Evolutionary conservation across 345 rosid genomes (phyloP), one percentile per base, ranked within the genome.

Genomic region (Pseudoturritis turrita): DNA sequence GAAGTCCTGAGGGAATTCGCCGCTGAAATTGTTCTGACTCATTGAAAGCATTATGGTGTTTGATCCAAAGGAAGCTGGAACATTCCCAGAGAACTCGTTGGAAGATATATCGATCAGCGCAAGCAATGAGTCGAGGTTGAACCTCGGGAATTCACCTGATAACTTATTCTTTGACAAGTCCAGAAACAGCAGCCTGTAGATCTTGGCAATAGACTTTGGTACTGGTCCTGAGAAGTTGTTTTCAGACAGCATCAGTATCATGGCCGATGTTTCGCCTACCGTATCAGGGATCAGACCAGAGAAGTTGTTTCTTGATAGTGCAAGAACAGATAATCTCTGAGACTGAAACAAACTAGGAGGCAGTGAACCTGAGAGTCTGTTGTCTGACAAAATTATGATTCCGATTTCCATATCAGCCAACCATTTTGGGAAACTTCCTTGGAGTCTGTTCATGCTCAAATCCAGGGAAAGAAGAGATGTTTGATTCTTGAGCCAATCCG

Each of bases 351-450:
- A 68, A 52, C 62, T 67, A 6, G 79, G 65, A 19, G 84, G 83
- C 76, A 78, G 56, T 28, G 83, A 51, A 28, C 82, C 86, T 3
- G 84, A 33, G 50, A 84, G 81, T 10, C 68, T 79, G 67, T 84
- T 81, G 36, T 74, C 83, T n/a, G 84, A 84, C 17, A 80, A 71
- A 59, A 68, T 43, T 25, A 82, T 52, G 28, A 8, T 25, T 65
- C 62, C 39, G 1, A 79, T 6, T 4, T 49, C 66, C 71, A 80
- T 51, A 65, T 84, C 78, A 9, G 81, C 79, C 1, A 84, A 26
- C 83, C 83, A 80, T 51, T 65, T 36, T 0, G 83, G 86, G 36
- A 80, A 79, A 5, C 62, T 40, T 46, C 84, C 86, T 71, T 80
- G 13, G 5, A 82, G 83, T 47, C 19, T 47, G 65, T 84, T 84